A percentile compares a stretch with the other conserved stretches of the same genome.
Conservation (phyloP, 768 basidiomycete species). For the Leccinum imitatum region DNA sequence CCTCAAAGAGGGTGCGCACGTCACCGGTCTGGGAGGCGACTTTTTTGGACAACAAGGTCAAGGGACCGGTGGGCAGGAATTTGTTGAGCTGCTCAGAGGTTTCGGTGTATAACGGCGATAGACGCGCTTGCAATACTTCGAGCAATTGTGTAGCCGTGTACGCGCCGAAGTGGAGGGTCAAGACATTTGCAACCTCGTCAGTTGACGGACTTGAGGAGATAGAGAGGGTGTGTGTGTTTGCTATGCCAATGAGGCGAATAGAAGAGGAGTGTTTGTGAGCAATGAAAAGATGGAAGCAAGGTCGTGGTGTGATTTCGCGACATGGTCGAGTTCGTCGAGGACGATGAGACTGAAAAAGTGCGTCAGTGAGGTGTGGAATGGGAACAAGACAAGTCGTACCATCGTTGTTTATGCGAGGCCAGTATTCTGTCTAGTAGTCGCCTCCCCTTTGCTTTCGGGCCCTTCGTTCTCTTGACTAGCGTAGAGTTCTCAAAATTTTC, state of each 20-base stretch:
- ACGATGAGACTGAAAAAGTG: constrained; percentile 52
- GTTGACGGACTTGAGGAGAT: constrained; percentile 44
- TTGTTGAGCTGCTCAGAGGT: constrained; percentile 39
- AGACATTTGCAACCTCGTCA: constrained; percentile 40
- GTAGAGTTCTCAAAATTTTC: constrained; percentile 48
- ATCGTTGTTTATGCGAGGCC: constrained; percentile 47
- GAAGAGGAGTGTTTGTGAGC: constrained; percentile 49
- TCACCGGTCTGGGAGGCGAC: constrained; percentile 82
- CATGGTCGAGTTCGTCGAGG: constrained; percentile 86
- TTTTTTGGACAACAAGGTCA: constrained; percentile 76
- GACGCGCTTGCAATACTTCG: constrained; percentile 43
- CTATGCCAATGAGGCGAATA: constrained; percentile 79
- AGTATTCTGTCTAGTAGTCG: constrained; percentile 50
- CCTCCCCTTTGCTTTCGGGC: constrained; percentile 47
- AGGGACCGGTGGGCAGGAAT: constrained; percentile 61
- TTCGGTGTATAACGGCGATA: constrained; percentile 47
- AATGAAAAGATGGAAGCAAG: constrained; percentile 68
- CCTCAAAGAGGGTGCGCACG: constrained; percentile 76
- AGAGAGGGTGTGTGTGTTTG: constrained; percentile 85
- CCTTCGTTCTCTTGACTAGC: constrained; percentile 36
- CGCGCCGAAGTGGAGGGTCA: constrained; percentile 78
- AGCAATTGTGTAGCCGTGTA: constrained; percentile 44
- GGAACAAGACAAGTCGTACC: constrained; percentile 34
- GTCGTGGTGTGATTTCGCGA: constrained; percentile 58
- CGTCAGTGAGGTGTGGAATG: constrained; percentile 21